phyloP scores from a whole-genome alignment of 345 rosid genomes.

The Litchi chinensis region DNA sequence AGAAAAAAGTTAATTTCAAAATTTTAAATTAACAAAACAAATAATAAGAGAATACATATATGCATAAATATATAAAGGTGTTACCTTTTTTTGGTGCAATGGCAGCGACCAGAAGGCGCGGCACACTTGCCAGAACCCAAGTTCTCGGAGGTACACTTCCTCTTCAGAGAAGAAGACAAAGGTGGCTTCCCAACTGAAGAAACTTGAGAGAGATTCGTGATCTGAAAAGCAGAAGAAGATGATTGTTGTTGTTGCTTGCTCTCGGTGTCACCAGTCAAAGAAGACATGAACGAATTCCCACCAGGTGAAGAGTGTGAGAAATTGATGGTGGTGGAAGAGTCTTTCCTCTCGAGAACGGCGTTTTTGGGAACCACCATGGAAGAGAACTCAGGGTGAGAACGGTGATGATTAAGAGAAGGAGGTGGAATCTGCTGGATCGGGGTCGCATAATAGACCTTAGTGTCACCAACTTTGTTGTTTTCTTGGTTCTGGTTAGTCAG shows the following conservation, averaged over 20 bases:
- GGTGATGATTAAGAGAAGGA: slow-evolving; percentile 10
- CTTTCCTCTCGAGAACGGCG: slow-evolving; percentile 48
- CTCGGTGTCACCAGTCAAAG: slow-evolving; percentile 51
- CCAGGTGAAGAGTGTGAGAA: slow-evolving; percentile 63
- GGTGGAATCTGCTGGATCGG: slow-evolving; percentile 81
- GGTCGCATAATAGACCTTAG: slow-evolving; percentile 53
- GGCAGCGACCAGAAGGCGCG: slow-evolving; percentile 74
- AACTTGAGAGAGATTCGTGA: slow-evolving; percentile 51
- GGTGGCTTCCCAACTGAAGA: slow-evolving; percentile 67
- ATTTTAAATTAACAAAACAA: not conserved
- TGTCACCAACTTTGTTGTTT: slow-evolving; percentile 17
- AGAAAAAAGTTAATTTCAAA: not conserved
- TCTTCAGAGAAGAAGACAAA: slow-evolving; percentile 55
- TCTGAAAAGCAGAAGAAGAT: slow-evolving; percentile 59
- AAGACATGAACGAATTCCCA: slow-evolving; percentile 52
- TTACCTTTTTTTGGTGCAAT: slow-evolving; percentile 92
- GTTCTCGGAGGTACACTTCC: slow-evolving; percentile 78
- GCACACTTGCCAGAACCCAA: slow-evolving; percentile 59
- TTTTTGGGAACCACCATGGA: slow-evolving; percentile 18
- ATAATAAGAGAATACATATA: not conserved
- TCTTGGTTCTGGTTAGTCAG: slow-evolving; percentile 21
- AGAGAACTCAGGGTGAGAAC: slow-evolving; percentile 17
- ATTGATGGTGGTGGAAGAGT: slow-evolving; percentile 58
- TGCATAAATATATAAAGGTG: not conserved
- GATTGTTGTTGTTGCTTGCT: slow-evolving; percentile 38